A percentile compares a stretch with the other conserved stretches of the same genome.
Evolutionary conservation across 805 yeast genomes (phyloP).

Genomic region (Ogataea sp.): DNA sequence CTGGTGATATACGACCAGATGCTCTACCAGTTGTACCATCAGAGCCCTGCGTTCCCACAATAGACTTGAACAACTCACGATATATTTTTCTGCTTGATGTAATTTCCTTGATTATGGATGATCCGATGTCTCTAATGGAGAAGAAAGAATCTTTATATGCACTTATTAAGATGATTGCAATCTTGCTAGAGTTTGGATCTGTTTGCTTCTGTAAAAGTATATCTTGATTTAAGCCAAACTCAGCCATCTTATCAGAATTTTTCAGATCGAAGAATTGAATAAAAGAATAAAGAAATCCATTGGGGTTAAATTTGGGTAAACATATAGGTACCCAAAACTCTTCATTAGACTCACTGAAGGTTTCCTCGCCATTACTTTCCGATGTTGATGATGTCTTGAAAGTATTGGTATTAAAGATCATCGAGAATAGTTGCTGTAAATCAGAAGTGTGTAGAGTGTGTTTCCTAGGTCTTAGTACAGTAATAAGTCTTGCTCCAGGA

Average conservation of each 20-base stretch:
- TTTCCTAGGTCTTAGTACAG: conserved; percentile 64
- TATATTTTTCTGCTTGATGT: conserved; percentile 26
- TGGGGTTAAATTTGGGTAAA: conserved; percentile 79
- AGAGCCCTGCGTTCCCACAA: conserved; percentile 21
- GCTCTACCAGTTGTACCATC: conserved; percentile 19
- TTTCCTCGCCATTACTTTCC: conserved; percentile 13
- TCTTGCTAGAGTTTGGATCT: conserved; percentile 17
- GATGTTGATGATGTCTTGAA: conserved; percentile 33
- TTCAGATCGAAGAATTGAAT: conserved; percentile 49
- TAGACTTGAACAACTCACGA: conserved; percentile 19
- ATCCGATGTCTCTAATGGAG: conserved; percentile 57
- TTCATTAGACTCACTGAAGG: conserved; percentile 30
- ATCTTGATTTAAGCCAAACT: conserved; percentile 20
- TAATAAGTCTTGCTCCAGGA: conserved; percentile 54
- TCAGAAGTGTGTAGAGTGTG: conserved; percentile 82
- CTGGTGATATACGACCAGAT: conserved; percentile 33
- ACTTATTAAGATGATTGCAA: conserved; percentile 41
- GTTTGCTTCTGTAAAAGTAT: conserved; percentile 5
- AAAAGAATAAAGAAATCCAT: conserved; percentile 81
- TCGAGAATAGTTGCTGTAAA: conserved; percentile 61
- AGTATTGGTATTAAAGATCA: conserved; percentile 54
- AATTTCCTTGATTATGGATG: conserved; percentile 38
- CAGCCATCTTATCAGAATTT: conserved; percentile 20
- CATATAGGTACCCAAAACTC: conserved; percentile 95
- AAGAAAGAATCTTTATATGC: conserved; percentile 76